A percentile compares a stretch with the other conserved stretches of the same genome.
These are phyloP conservation scores for Sarcocystis neurona DNA, from an alignment of 169 alveolate species.

Conservation along the genomic window DNA sequence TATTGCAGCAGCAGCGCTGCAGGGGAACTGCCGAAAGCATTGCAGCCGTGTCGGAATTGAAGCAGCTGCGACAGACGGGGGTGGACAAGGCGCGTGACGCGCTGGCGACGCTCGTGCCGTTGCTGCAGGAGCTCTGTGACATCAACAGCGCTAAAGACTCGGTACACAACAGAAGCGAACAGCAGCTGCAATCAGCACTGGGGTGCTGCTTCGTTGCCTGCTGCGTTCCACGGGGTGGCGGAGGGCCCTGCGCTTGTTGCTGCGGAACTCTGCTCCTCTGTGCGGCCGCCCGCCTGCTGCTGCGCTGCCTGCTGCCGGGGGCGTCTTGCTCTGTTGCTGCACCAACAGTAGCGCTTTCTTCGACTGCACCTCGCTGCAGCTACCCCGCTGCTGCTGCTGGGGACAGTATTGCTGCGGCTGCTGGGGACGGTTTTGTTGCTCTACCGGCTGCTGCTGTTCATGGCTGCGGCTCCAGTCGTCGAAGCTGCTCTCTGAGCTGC, in stretches of 20 bases:
- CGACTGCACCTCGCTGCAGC: background rate
- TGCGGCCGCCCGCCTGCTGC: background rate
- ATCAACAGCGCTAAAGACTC: background rate
- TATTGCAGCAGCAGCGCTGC: background rate
- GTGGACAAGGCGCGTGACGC: background rate
- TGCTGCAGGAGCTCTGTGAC: constrained; percentile 19
- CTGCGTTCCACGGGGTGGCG: constrained; percentile 1
- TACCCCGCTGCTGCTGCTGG: background rate
- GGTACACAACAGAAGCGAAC: background rate
- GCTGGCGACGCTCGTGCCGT: background rate
- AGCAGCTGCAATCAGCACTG: background rate
- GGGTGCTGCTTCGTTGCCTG: background rate
- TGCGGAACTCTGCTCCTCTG: background rate
- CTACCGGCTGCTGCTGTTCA: too few relatives aligned
- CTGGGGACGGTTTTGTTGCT: constrained; percentile 26
- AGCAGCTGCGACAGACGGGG: background rate
- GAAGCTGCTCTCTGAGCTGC: too few relatives aligned
- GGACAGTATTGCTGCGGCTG: background rate
- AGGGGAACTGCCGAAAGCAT: too few relatives aligned
- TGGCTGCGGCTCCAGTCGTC: too few relatives aligned
- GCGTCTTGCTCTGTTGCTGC: constrained; percentile 2
- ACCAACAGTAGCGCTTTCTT: background rate
- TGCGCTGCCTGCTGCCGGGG: background rate
- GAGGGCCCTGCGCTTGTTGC: constrained; percentile 40
- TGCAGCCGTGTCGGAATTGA: background rate